These are phyloP conservation scores for Endotrypanum monterogeii DNA, from an alignment of 208 protist species.

Conservation along the genomic window DNA sequence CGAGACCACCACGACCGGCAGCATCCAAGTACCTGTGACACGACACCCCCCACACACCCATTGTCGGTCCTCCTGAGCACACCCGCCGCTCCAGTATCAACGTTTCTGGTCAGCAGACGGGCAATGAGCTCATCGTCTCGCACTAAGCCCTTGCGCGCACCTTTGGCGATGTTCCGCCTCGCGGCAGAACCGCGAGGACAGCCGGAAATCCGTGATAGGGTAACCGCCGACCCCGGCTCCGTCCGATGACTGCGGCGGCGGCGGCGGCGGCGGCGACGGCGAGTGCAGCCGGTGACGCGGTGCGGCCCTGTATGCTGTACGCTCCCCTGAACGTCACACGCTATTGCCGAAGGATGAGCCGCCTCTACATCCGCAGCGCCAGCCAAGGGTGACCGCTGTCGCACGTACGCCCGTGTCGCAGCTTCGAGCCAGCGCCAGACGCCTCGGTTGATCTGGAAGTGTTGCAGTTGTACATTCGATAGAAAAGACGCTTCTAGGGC, in stretches of 20 bases:
- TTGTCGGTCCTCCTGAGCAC: background rate
- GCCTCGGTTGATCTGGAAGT: slow-evolving; percentile 48
- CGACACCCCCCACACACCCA: background rate
- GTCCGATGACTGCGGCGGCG: background rate
- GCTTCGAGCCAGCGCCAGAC: slow-evolving; percentile 62
- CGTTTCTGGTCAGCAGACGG: background rate
- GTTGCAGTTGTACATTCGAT: slow-evolving; percentile 62
- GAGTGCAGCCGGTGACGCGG: background rate
- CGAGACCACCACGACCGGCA: background rate
- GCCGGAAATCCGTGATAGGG: background rate
- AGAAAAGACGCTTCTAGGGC: slow-evolving; percentile 53
- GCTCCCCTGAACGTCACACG: background rate
- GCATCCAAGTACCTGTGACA: background rate
- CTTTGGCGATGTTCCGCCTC: background rate
- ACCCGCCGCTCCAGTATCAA: background rate
- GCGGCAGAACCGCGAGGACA: background rate
- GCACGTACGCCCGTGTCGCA: slow-evolving; percentile 47
- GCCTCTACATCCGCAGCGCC: background rate
- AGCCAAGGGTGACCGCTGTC: background rate
- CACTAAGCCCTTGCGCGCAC: background rate
- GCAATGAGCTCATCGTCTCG: background rate
- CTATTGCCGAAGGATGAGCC: background rate
- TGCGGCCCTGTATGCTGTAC: background rate
- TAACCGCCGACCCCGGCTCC: background rate
- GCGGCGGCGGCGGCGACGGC: background rate